Base-by-base conservation (phyloP, 129 eudicot genomes). In the Flaveria ramosissima region DNA sequence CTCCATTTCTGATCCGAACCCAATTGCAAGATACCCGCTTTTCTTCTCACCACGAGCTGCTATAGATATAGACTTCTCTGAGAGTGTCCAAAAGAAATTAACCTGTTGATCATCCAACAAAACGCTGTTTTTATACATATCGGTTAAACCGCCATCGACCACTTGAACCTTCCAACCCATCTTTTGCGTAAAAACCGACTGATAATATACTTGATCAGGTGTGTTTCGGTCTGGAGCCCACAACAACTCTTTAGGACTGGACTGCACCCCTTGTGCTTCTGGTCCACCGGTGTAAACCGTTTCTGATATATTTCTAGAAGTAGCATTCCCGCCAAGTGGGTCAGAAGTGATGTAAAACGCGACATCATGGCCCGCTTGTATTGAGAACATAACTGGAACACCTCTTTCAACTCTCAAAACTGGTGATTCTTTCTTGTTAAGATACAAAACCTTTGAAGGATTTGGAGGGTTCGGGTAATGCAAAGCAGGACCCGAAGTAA, bases 111-210 rank as follows among this genome's bases (percentile, higher is more conserved):
- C 98, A 77, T 91, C 96, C 70, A 94, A 87, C 70, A 92, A 63
- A 64, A 94, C 98, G 71, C 98, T 94, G 80, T 83, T 94, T 73
- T 87, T 94, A 68, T 91, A 94, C 98, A 94, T 94, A 76, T 94
- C 98, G 15, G 84, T 82, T 76, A 94, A 84, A 36, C 98, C 98
- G 14, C 98, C 98, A 76, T 94, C 98, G 53, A 94, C 98, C 52
- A 94, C 98, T 84, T 91, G 90, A 69, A 94, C 93, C 70, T 89
- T 94, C 98, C 98, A 94, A 41, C 98, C 97, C 98, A 91, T 94
- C 59, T 94, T 94, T 74, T 81, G 96, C 11, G 84, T 80, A 48
- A 41, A 94, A 86, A 87, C 85, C 43, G 97, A 89, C 62, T 94
- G 98, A 75, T 94, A 94, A 73, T 87, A 94, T 71, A 94, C 92